Evolutionary conservation across 139 green algal genomes (phyloP), one percentile per base, ranked within the genome.

Genomic region (Chlorella sp.): DNA sequence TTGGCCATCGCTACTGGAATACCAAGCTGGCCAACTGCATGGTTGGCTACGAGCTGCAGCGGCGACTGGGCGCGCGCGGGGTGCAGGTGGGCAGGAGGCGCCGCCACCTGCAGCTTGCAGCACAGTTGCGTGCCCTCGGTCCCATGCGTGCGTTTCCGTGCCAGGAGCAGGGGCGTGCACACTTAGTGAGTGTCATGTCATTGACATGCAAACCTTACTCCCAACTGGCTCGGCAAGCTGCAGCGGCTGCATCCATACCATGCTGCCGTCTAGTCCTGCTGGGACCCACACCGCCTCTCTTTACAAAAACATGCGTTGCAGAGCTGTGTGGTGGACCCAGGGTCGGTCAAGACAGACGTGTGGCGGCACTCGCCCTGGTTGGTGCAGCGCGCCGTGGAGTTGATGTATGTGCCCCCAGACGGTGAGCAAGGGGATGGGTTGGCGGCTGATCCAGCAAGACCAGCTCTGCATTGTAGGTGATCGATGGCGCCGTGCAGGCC

Each of bases 1-100:
- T 28, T 21, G 73, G 73, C 1, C 73, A 80, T n/a, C 44, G 21
- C 12, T 80, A 80, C 73, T n/a, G 36, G 72, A 38, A 80, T 41
- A 88, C 87, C 60, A 92, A 92, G 70, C 73, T 92, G 39, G 88
- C 71, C 41, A 92, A 96, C 70, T 92, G 93, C n/a, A 69, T 93
- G 4, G 88, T 90, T 56, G 83, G 86, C 1, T 93, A 87, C 60
- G 88, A 92, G 70, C 47, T 86, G 32, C 84, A 93, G 51, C 60
- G 87, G 28, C 74, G 79, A 6, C 55, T 90, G 51, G 88, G 83
- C 1, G 16, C 9, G 3, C 69, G 62, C 17, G 88, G 88, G 18
- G 75, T 93, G 28, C 86, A 89, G 83, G 87, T 89, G 39, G n/a
- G n/a, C n/a, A n/a, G n/a, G n/a, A n/a, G n/a, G n/a, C n/a, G n/a